Percentiles rank a stretch among this genome's conserved stretches.
Conservation (phyloP, 306 rosid genomes). For the Quercus gilva region DNA sequence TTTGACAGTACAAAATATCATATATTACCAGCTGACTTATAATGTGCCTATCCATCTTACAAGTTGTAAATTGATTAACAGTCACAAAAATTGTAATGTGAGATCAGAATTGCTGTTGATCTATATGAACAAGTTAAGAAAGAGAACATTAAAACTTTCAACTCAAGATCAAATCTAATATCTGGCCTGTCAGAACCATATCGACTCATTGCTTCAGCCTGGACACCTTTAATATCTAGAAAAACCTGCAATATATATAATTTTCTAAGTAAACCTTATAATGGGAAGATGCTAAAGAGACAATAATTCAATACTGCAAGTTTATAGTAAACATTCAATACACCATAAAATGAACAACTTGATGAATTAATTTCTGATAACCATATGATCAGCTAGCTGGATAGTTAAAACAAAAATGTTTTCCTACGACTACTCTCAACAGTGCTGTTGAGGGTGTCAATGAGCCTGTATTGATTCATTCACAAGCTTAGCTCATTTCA, state of each 20-base stretch:
- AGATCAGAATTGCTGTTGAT: constrained; percentile 11
- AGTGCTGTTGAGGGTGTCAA: background rate
- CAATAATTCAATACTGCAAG: background rate
- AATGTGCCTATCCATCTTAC: background rate
- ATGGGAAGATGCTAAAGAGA: constrained; percentile 5
- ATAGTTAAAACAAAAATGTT: background rate
- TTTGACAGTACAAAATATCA: background rate
- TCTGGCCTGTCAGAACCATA: constrained; percentile 94
- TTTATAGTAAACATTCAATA: constrained; percentile 2
- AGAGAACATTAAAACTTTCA: constrained; percentile 69
- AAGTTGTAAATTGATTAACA: background rate
- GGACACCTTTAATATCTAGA: constrained; percentile 72
- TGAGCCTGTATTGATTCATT: background rate
- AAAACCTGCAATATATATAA: constrained; percentile 68
- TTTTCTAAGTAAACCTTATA: constrained; percentile 7
- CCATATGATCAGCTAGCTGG: background rate
- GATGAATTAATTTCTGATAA: background rate
- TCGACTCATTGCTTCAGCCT: constrained; percentile 85
- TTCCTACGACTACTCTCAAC: background rate
- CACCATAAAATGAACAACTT: background rate
- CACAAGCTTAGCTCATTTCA: background rate
- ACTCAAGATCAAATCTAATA: constrained; percentile 83
- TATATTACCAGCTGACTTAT: background rate
- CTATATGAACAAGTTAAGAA: constrained; percentile 15
- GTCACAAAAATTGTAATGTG: background rate